These are phyloP conservation scores for Mucor saturninus DNA, from an alignment of 371 early-diverging fungal species.

Conservation along the genomic window DNA sequence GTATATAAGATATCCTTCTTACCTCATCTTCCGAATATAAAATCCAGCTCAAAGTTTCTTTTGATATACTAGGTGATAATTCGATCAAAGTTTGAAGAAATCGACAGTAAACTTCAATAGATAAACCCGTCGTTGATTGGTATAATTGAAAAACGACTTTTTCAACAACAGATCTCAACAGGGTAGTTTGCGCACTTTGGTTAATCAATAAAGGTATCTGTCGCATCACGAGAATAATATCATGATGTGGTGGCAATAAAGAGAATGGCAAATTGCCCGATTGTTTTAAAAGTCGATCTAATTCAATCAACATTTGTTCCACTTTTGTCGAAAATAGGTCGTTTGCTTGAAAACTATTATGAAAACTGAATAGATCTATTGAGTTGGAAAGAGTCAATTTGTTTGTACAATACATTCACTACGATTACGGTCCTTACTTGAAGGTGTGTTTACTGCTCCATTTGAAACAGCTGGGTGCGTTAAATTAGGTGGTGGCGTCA, in stretches of 20 bases:
- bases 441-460: not conserved
- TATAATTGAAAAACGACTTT: conserved; percentile 83
- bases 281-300: conserved; percentile 76
- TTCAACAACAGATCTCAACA: conserved; percentile 81
- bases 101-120: conserved; percentile 82
- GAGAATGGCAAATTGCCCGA: conserved; percentile 63
- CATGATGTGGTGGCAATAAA: conserved; percentile 80
- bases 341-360: conserved; percentile 6
- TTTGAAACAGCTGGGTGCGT: conserved; percentile 16
- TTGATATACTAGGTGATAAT: conserved; percentile 71
- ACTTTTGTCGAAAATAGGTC: conserved; percentile 29
- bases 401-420: not conserved
- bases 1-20: not conserved
- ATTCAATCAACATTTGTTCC: conserved; percentile 68
- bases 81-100: conserved; percentile 84
- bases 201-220: conserved; percentile 73
- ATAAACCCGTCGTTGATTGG: conserved; percentile 71
- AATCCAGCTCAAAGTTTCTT: conserved; percentile 89
- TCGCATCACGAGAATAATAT: conserved; percentile 74
- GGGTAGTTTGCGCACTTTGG: conserved; percentile 59
- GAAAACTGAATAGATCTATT: conserved; percentile 22
- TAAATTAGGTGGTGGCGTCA: conserved; percentile 22
- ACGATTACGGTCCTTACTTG: not conserved
- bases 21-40: conserved; percentile 89
- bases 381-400: not conserved